These are phyloP conservation scores for Paxillus rubicundulus DNA, from an alignment of 768 basidiomycete genomes.

Conservation along the genomic window DNA sequence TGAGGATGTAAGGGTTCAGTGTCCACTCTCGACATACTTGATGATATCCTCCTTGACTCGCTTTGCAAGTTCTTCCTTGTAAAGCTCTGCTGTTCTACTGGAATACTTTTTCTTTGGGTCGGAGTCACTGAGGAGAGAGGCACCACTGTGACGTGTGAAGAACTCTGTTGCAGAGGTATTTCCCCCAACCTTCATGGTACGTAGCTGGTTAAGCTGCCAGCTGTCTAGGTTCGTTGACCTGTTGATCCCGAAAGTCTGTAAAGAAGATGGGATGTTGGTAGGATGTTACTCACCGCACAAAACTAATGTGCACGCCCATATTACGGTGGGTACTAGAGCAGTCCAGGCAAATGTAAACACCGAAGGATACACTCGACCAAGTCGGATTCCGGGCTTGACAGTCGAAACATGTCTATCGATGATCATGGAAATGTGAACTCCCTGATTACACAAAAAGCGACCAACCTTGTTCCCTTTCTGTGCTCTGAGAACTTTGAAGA, in stretches of 20 bases:
- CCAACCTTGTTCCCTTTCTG: constrained; percentile 87
- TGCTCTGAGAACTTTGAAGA: constrained; percentile 76
- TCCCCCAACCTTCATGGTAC: constrained; percentile 95
- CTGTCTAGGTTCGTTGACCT: constrained; percentile 96
- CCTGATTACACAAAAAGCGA: background rate
- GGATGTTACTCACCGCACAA: constrained; percentile 70
- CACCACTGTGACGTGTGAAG: constrained; percentile 83
- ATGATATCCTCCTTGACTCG: constrained; percentile 73
- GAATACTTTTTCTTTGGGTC: constrained; percentile 92
- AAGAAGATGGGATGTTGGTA: background rate
- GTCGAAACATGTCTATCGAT: constrained; percentile 81
- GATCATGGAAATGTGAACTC: constrained; percentile 4
- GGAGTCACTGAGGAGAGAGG: constrained; percentile 61
- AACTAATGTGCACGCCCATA: constrained; percentile 97
- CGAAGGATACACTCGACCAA: constrained; percentile 96
- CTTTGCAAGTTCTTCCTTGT: constrained; percentile 86
- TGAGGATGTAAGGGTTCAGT: background rate
- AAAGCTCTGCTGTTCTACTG: constrained; percentile 76
- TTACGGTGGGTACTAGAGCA: constrained; percentile 95
- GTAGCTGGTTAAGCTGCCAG: constrained; percentile 88
- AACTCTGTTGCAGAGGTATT: constrained; percentile 86
- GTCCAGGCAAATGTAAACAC: constrained; percentile 95
- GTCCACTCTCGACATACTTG: constrained; percentile 45
- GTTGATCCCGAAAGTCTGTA: constrained; percentile 21
- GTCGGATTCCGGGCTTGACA: constrained; percentile 95